A percentile compares a stretch with the other conserved stretches of the same genome.
These are phyloP conservation scores for Candolleomyces aberdarensis DNA, from an alignment of 768 basidiomycete genomes.

Conservation along the genomic window DNA sequence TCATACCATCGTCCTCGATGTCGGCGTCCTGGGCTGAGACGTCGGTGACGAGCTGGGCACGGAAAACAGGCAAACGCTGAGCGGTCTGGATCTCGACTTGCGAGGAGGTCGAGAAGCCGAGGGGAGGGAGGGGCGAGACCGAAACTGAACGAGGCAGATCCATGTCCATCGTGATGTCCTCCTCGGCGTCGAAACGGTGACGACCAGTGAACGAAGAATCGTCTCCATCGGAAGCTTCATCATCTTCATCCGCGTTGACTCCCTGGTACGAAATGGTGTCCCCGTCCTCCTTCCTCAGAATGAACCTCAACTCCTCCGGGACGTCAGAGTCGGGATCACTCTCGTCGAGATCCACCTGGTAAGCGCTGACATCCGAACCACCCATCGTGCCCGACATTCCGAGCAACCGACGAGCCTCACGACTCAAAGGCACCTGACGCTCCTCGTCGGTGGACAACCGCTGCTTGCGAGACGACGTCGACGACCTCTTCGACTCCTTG, in stretches of 20 bases:
- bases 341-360: slow-evolving; percentile 43
- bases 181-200: background rate
- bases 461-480: background rate
- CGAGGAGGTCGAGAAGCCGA: background rate
- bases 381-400: slow-evolving; percentile 71
- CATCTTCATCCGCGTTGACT: slow-evolving; percentile 1
- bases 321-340: slow-evolving; percentile 76
- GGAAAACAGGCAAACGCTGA: slow-evolving; percentile 15
- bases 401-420: slow-evolving; percentile 51
- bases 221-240: slow-evolving; percentile 1
- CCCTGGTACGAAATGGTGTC: slow-evolving; percentile 10
- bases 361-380: slow-evolving; percentile 46
- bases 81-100: background rate
- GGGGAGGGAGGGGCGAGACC: background rate
- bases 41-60: slow-evolving; percentile 1
- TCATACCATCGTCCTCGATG: background rate
- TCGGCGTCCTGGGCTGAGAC: background rate
- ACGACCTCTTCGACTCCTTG: background rate
- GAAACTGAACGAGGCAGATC: background rate
- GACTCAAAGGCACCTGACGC: slow-evolving; percentile 11
- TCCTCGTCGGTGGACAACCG: background rate
- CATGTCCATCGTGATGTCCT: background rate
- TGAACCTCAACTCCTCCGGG: slow-evolving; percentile 70
- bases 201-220: slow-evolving; percentile 1
- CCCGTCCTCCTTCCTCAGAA: slow-evolving; percentile 38